phyloP scores from a whole-genome alignment of 2,329 filamentous ascomycete species.

The Zymoseptoria pseudotritici region DNA sequence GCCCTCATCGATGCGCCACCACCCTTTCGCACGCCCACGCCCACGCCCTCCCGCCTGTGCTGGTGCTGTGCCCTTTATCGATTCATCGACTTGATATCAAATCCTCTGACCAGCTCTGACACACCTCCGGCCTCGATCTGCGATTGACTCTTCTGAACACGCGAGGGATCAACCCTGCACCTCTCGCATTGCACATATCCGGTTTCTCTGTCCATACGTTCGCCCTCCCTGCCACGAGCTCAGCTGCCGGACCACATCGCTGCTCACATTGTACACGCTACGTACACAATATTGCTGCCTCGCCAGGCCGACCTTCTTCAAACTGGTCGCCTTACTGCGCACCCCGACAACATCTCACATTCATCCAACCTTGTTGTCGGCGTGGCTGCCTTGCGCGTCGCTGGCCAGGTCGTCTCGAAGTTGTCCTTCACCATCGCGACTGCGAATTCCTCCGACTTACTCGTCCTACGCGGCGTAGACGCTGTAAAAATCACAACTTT shows the following conservation, averaged over 20 bases:
- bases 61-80: slow-evolving; percentile 4
- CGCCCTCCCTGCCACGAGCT: slow-evolving; percentile 14
- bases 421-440: slow-evolving; percentile 5
- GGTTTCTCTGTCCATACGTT: slow-evolving; percentile 18
- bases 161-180: slow-evolving; percentile 19
- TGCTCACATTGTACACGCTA: neutral
- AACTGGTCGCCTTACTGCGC: neutral
- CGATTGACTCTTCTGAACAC: slow-evolving; percentile 13
- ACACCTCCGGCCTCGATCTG: neutral
- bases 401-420: neutral
- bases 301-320: neutral
- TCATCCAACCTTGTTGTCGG: neutral
- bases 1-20: slow-evolving; percentile 8
- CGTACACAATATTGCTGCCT: neutral
- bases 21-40: slow-evolving; percentile 1
- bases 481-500: slow-evolving; percentile 5
- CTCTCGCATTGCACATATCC: slow-evolving; percentile 18
- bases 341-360: neutral
- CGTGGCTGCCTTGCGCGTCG: neutral
- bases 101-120: neutral
- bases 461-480: slow-evolving; percentile 1
- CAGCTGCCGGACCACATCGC: slow-evolving; percentile 12
- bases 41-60: slow-evolving; percentile 4
- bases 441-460: neutral
- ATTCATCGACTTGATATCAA: slow-evolving; percentile 7